Evolutionary conservation across 805 yeast genomes (phyloP).

Genomic region (Metschnikowia shivogae): DNA sequence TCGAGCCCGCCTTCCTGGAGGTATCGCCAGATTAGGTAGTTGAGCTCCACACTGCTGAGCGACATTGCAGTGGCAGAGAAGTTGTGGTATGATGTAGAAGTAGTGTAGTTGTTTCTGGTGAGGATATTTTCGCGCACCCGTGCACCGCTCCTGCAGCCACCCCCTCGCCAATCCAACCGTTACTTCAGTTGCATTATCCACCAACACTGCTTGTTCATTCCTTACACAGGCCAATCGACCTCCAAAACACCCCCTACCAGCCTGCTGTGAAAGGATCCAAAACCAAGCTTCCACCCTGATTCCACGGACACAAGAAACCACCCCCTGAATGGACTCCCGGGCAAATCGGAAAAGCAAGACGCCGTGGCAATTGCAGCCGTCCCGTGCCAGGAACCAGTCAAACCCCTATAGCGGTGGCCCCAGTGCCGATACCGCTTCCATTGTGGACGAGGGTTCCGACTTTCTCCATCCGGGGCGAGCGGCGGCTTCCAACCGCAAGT

Average conservation of each 20-base stretch:
- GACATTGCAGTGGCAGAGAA: conserved; percentile 48
- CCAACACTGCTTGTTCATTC: no score
- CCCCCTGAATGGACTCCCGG: conserved; percentile 26
- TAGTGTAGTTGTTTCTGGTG: not conserved
- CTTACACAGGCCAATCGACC: no score
- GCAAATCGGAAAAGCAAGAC: conserved; percentile 40
- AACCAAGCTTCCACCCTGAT: not conserved
- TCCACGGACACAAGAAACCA: not conserved
- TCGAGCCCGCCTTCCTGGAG: conserved; percentile 81
- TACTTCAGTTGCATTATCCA: no score
- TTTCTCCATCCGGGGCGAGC: conserved; percentile 9
- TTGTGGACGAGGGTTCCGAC: not conserved
- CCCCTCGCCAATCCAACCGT: not conserved
- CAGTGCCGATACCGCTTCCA: not conserved
- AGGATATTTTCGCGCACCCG: not conserved
- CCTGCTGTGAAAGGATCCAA: no score
- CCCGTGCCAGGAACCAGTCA: conserved; percentile 4
- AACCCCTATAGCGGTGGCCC: conserved; percentile 12
- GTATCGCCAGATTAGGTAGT: conserved; percentile 90
- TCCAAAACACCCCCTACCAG: no score
- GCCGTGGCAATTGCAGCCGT: conserved; percentile 33
- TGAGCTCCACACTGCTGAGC: conserved; percentile 75
- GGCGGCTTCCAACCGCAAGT: conserved; percentile 11
- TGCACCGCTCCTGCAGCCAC: not conserved
- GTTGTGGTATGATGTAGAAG: not conserved